These are phyloP conservation scores for slime mould (Dictyostelium discoideum) DNA, from an alignment of 78 protist species.

Conservation along the genomic window dicty_2.7 NC_007088.5:1574501-1575000, in stretches of 20 bases:
- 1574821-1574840: slow-evolving; percentile 18
- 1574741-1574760: not conserved
- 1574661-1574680: slow-evolving; percentile 18
- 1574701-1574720: not conserved
- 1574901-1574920: slow-evolving; percentile 27
- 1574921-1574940: slow-evolving; percentile 7
- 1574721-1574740: not conserved
- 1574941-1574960: slow-evolving; percentile 4
- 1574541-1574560: not conserved
- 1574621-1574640: not conserved
- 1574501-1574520: not conserved
- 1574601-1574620: not conserved
- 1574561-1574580: not conserved
- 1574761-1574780: not conserved
- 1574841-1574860: slow-evolving; percentile 29
- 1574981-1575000: not conserved
- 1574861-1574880: not conserved
- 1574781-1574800: not conserved
- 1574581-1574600: not conserved
- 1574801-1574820: slow-evolving; percentile 6
- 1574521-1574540: not conserved
- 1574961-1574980: slow-evolving; percentile 11
- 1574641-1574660: slow-evolving; percentile 8
- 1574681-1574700: not conserved
- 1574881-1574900: slow-evolving; percentile 25